Conservation (phyloP, 768 basidiomycete genomes). For the Podaxis sp. region DNA sequence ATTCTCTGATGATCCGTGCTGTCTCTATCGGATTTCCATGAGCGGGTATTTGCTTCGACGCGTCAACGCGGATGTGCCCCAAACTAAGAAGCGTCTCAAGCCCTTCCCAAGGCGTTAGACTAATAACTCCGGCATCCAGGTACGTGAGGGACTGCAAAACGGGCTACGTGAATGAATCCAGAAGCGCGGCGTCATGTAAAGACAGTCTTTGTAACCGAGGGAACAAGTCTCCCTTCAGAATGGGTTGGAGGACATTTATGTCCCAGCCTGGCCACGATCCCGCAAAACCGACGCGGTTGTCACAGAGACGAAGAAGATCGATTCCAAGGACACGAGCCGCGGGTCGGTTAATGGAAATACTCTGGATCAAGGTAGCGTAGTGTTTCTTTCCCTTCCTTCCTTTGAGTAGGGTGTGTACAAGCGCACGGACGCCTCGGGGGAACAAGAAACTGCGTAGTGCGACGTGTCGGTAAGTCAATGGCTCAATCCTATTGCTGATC, state of each 20-base stretch:
- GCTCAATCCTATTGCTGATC: background rate
- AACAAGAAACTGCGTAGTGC: background rate
- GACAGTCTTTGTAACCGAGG: background rate
- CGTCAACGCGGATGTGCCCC: conserved; percentile 4
- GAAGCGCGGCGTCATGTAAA: background rate
- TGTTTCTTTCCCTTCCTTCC: background rate
- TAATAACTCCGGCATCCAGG: background rate
- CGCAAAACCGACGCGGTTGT: background rate
- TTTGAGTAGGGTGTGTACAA: background rate
- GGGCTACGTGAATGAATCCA: background rate
- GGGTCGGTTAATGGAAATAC: background rate
- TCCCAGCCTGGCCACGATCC: background rate
- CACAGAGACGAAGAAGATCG: background rate
- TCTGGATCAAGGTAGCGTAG: background rate
- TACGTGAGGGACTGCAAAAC: background rate
- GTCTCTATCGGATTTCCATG: background rate
- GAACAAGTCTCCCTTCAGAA: background rate
- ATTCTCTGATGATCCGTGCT: background rate
- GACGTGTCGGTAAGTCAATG: background rate
- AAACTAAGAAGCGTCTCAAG: background rate
- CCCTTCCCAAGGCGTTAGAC: background rate
- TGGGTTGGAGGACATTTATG: background rate
- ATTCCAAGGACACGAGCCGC: background rate
- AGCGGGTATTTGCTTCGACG: background rate
- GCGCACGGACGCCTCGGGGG: background rate